Evolutionary conservation across 305 asterid genomes (phyloP), one percentile per base, ranked within the genome.

Genomic region (Lippia alba): DNA sequence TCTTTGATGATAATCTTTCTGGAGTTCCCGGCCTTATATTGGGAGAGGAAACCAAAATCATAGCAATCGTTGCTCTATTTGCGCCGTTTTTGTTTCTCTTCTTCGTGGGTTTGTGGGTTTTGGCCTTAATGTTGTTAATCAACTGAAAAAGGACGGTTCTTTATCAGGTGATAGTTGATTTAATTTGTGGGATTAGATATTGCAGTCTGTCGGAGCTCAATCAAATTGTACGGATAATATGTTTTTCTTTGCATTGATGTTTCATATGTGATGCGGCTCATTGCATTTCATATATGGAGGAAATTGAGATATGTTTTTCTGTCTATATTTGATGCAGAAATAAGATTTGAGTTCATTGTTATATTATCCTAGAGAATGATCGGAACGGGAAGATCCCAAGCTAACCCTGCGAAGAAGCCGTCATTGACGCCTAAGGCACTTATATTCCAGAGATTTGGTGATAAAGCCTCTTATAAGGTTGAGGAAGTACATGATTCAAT

Each of bases 371-470:
- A 57, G 10, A 61, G 70, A 74, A 76, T 77, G 78, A 83, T 75
- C 81, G 93, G 76, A 77, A 70, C 77, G 12, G 86, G 81, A 69
- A 79, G 33, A 39, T 12, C 71, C 33, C 67, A 73, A 24, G 81
- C 76, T 19, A 67, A 61, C 57, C 76, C 84, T 64, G 54, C 82
- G 12, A 91, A 87, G 79, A 88, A 84, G 84, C 14, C 81, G 67
- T 12, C 87, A 61, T 44, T 83, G 82, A 84, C 99, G 2, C 94
- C 99, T 20, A 94, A 94, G 84, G 91, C 97, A 18, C 77, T 94
- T 51, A 91, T 91, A 80, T 68, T 85, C 87, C 96, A 91, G 72
- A 89, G 67, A 66, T 94, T 81, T 73, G 97, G 94, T 66, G 77
- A 63, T 64, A 84, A 86, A 72, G 99, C 97, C 30, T 49, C 34